Base-by-base conservation (phyloP, 805 yeast species). In the Metschnikowia orientalis region DNA sequence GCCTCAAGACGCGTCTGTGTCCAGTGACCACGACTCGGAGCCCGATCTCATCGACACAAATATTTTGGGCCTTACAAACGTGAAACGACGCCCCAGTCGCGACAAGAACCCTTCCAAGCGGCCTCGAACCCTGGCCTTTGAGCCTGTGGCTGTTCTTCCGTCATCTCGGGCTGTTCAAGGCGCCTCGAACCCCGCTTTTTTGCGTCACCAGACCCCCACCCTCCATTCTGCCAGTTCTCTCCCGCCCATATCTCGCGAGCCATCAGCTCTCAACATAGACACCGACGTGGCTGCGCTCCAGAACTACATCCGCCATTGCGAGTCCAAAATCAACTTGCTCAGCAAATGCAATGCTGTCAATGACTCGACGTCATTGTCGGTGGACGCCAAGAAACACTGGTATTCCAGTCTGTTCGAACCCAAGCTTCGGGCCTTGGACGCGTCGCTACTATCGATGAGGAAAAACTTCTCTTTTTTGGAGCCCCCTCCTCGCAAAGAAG, bases 281-380 rank as follows among this genome's bases (percentile, higher is more conserved):
- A 18, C 41, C 6, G 32, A 32, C 19, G 35, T 41, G 18, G 24
- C 27, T 14, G 35, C 38, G 12, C 48, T 48, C n/a, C 56, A 44
- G 23, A 37, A 49, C 13, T 51, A 53, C 26, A 53, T 56, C 22
- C 46, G 48, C 9, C 26, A 43, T 2, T 52, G 58, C 18, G 61
- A 59, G 27, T 37, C 41, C n/a, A 56, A 56, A 18, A 53, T 54
- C 26, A 37, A 44, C 18, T 44, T 60, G 8, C 49, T 61, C 6
- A 38, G 51, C n/a, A 53, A 59, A 30, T 38, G 64, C 28, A 56
- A 57, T 30, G 40, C 48, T 4, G 51, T 55, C 7, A 57, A 51
- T 33, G 67, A 61, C 35, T 60, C 67, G 4, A 57, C 69, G 1
- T 54, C 67, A 5, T 52, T 63, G 8, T 61, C 68, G 4, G 40